Evolutionary conservation across 2,329 filamentous ascomycete species (phyloP).

Genomic region (Tolypocladium tundrense): DNA sequence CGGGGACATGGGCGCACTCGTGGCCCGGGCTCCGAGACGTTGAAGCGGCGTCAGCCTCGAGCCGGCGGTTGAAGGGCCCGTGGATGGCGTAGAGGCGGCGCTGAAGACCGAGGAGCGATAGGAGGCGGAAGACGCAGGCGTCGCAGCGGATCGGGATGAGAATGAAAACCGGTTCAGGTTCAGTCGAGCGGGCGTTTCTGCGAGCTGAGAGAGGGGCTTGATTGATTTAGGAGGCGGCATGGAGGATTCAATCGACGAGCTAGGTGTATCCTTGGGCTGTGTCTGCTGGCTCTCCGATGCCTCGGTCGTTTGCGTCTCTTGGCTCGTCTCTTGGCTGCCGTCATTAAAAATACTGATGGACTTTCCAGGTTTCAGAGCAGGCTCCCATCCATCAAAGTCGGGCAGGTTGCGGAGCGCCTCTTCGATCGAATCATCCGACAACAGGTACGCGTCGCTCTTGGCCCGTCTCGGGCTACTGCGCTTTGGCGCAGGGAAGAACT

Average conservation of each 20-base stretch:
- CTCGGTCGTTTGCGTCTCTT: slow-evolving; percentile 3
- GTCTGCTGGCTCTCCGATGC: slow-evolving; percentile 13
- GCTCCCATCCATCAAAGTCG: slow-evolving; percentile 39
- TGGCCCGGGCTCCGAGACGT: slow-evolving; percentile 38
- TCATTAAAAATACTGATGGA: slow-evolving; percentile 36
- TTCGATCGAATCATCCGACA: slow-evolving; percentile 49
- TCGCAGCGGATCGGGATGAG: slow-evolving; percentile 16
- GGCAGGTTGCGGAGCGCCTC: slow-evolving; percentile 41
- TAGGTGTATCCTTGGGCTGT: slow-evolving; percentile 8
- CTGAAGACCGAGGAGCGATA: slow-evolving; percentile 26
- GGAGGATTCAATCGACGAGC: slow-evolving; percentile 11
- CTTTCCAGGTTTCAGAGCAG: slow-evolving; percentile 21
- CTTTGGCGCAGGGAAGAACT: slow-evolving; percentile 36
- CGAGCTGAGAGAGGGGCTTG: slow-evolving; percentile 9
- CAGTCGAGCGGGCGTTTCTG: slow-evolving; percentile 18
- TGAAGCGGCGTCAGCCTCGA: slow-evolving; percentile 42
- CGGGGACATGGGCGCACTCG: slow-evolving; percentile 15
- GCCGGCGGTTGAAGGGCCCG: slow-evolving; percentile 30
- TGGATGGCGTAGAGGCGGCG: slow-evolving; percentile 26
- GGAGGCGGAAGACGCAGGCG: slow-evolving; percentile 24
- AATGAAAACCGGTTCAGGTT: slow-evolving; percentile 25
- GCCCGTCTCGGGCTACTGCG: slow-evolving; percentile 15
- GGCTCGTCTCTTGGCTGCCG: slow-evolving; percentile 15
- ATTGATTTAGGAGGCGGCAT: slow-evolving; percentile 19
- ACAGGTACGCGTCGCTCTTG: slow-evolving; percentile 31